These are phyloP conservation scores for Epichloe hybrida DNA, from an alignment of 2,329 filamentous ascomycete species.

Conservation along the genomic window DNA sequence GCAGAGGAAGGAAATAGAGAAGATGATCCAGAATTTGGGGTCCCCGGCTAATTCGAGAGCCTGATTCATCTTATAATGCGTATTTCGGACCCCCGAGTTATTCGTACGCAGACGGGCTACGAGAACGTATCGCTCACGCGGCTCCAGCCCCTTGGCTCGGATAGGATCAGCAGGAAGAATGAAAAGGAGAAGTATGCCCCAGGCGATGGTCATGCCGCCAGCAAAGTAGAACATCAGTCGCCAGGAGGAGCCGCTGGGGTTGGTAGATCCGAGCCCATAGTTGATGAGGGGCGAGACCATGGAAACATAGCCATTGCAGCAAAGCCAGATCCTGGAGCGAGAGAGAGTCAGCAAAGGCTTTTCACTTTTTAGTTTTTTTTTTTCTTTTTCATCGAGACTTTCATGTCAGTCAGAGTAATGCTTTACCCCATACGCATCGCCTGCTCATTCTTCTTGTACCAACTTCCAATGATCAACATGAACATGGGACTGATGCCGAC, in stretches of 20 bases:
- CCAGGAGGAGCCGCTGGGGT: conserved; percentile 30
- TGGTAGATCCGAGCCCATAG: conserved; percentile 47
- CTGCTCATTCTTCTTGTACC: conserved; percentile 14
- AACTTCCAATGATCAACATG: conserved; percentile 3
- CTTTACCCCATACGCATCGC: conserved; percentile 22
- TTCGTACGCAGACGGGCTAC: conserved; percentile 18
- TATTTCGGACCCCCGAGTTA: conserved; percentile 17
- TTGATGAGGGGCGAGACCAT: conserved; percentile 47
- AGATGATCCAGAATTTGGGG: conserved; percentile 41
- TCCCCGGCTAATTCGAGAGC: conserved; percentile 21
- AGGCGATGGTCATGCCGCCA: conserved; percentile 37
- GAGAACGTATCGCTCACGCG: conserved; percentile 25
- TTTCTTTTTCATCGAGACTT: background rate
- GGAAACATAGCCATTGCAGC: conserved; percentile 41
- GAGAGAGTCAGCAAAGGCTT: background rate
- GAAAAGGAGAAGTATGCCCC: conserved; percentile 40
- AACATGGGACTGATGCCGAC: conserved; percentile 18
- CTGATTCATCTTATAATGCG: conserved; percentile 28
- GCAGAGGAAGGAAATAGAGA: conserved; percentile 32
- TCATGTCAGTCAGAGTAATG: background rate
- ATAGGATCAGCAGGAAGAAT: conserved; percentile 48
- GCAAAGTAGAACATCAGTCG: conserved; percentile 49
- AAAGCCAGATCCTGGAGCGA: conserved; percentile 14
- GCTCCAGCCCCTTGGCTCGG: conserved; percentile 45
- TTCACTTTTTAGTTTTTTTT: background rate